Conservation (phyloP, 306 rosid species). For the Quercus aquifolioides region DNA sequence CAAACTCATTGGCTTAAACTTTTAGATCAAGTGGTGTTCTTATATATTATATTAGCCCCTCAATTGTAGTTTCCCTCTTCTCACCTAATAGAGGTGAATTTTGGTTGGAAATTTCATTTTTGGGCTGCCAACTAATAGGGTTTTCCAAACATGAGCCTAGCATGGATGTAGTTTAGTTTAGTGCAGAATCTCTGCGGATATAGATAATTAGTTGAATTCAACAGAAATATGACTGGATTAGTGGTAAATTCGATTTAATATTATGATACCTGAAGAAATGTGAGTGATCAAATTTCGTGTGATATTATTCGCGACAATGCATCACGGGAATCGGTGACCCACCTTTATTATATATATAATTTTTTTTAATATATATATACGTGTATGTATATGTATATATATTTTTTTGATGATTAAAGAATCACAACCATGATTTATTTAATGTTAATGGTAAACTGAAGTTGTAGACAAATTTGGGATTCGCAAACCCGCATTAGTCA, state of each 20-base stretch:
- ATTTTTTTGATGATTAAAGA: background rate
- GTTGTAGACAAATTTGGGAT: background rate
- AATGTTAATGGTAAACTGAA: background rate
- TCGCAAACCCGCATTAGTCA: background rate
- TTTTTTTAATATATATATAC: background rate
- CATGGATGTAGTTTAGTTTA: conserved; percentile 3
- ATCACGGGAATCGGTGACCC: conserved; percentile 42
- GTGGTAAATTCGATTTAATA: background rate
- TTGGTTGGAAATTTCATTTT: no score
- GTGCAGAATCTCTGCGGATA: conserved; percentile 23
- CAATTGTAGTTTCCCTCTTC: no score
- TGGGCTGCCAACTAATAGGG: no score
- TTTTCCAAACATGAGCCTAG: conserved; percentile 6
- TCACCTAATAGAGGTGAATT: no score
- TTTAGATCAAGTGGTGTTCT: no score
- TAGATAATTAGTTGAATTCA: background rate
- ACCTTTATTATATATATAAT: conserved; percentile 13
- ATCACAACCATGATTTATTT: background rate
- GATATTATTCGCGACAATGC: conserved; percentile 49
- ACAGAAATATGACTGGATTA: background rate
- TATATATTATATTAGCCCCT: no score
- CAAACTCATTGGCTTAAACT: no score
- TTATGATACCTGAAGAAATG: background rate
- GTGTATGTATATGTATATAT: no score
- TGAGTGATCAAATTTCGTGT: conserved; percentile 7